Base-by-base conservation (phyloP, 371 early-diverging fungal genomes). In the Batrachochytrium dendrobatidis region DNA sequence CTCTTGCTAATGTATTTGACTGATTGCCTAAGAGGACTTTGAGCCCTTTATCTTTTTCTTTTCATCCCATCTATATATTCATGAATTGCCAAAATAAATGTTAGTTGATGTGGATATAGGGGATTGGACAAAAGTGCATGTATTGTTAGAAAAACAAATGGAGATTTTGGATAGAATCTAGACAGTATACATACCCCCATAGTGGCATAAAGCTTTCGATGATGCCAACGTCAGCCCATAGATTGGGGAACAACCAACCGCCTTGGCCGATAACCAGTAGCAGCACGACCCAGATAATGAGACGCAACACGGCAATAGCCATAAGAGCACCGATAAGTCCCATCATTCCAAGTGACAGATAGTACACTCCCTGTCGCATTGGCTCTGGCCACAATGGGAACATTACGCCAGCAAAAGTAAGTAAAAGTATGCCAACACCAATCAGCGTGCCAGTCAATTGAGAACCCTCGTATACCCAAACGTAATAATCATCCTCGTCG, bases 171-270 rank as follows among this genome's bases (percentile, higher is more conserved):
- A n/a, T n/a, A n/a, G n/a, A n/a, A n/a, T n/a, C n/a, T n/a, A n/a
- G n/a, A n/a, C n/a, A n/a, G n/a, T n/a, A n/a, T n/a, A 66, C 67
- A 51, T 62, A 99, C 50, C 80, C 95, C 83, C 92, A 97, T 22
- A 93, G 67, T 12, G 99, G 99, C 63, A 91, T 86, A 72, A 99
- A 99, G 64, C 91, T 90, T 49, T 99, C 99, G 55, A 99, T 71
- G 61, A 99, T 83, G 33, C 99, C 99, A 58, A 91, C 91, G 67
- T 99, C 99, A 52, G 89, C 99, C 79, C 96, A 99, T 62, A 99
- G 73, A 67, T 99, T 98, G 34, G 99, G 99, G 81, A 98, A 99
- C n/a, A 99, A 68, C 99, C 99, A 99, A 64, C 98, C 85, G 35
- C 95, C 94, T 56, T 89, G 88, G 34, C 92, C 86, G 34, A 85